Evolutionary conservation across 2,329 filamentous ascomycete species (phyloP).

Genomic region (Fusarium tricinctum): DNA sequence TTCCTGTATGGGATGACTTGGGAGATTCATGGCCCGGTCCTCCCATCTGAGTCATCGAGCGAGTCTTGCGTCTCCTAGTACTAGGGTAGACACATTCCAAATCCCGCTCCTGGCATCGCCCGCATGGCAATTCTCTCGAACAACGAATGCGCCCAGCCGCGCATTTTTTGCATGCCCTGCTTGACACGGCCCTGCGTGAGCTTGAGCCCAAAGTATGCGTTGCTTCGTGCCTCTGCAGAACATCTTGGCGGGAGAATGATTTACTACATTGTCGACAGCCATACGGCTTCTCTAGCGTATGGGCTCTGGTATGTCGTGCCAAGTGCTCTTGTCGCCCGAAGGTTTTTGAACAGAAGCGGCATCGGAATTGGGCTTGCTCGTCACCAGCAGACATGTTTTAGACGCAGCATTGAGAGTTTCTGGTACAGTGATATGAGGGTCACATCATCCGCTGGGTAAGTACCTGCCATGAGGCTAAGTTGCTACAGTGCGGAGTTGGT

Average conservation of each 20-base stretch:
- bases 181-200: background rate
- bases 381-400: conserved; percentile 5
- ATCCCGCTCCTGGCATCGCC: conserved; percentile 18
- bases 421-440: background rate
- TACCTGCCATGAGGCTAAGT: background rate
- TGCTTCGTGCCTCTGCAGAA: conserved; percentile 28
- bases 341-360: conserved; percentile 7
- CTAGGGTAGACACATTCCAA: conserved; percentile 27
- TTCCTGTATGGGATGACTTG: background rate
- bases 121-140: conserved; percentile 32
- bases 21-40: background rate
- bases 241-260: conserved; percentile 35
- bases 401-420: background rate
- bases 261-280: conserved; percentile 28
- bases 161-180: conserved; percentile 35
- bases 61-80: conserved; percentile 12
- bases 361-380: conserved; percentile 6
- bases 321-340: conserved; percentile 38
- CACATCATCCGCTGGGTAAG: no score
- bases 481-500: conserved; percentile 11
- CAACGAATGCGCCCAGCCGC: conserved; percentile 35
- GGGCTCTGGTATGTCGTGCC: conserved; percentile 30
- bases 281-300: conserved; percentile 39
- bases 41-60: background rate
- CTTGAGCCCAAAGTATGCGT: conserved; percentile 14